Evolutionary conservation across 2,329 filamentous ascomycete species (phyloP).

Genomic region (Aspergillus sp.): DNA sequence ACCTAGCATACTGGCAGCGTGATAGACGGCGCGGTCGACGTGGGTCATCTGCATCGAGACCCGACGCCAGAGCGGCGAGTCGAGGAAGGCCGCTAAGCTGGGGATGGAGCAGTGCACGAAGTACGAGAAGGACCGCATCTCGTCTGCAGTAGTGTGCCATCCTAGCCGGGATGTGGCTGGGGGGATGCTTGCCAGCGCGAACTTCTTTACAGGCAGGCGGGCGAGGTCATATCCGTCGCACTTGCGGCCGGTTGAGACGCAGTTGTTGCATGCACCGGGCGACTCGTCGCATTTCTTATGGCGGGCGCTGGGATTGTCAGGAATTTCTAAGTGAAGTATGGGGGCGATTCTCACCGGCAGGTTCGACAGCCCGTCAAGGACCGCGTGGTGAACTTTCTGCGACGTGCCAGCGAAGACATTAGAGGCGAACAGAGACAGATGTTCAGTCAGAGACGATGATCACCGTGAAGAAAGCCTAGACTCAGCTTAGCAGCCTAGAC

Average conservation of each 20-base stretch:
- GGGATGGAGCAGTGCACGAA: constrained; percentile 19
- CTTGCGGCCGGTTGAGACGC: constrained; percentile 35
- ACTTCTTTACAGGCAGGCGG: constrained; percentile 8
- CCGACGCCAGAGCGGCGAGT: constrained; percentile 14
- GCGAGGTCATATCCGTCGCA: constrained; percentile 35
- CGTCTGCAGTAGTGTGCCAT: constrained; percentile 15
- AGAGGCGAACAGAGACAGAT: too few species aligned
- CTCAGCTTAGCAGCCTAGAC: too few species aligned
- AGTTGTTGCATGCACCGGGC: constrained; percentile 35
- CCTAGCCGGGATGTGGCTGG: not conserved
- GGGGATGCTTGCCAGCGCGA: not conserved
- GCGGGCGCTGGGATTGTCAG: not conserved
- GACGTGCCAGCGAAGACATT: not conserved
- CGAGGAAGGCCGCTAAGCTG: constrained; percentile 14
- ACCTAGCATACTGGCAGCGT: constrained; percentile 7
- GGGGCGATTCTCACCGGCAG: not conserved
- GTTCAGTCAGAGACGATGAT: too few species aligned
- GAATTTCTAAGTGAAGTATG: not conserved
- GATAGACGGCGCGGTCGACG: constrained; percentile 8
- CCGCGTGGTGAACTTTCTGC: not conserved
- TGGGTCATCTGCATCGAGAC: constrained; percentile 5
- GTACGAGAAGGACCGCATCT: constrained; percentile 21
- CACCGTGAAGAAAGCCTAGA: too few species aligned
- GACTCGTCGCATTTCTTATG: constrained; percentile 31
- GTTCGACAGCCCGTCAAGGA: constrained; percentile 10